Base-by-base conservation (phyloP, 176 grass and related monocot species). In the Triticum urartu region DNA sequence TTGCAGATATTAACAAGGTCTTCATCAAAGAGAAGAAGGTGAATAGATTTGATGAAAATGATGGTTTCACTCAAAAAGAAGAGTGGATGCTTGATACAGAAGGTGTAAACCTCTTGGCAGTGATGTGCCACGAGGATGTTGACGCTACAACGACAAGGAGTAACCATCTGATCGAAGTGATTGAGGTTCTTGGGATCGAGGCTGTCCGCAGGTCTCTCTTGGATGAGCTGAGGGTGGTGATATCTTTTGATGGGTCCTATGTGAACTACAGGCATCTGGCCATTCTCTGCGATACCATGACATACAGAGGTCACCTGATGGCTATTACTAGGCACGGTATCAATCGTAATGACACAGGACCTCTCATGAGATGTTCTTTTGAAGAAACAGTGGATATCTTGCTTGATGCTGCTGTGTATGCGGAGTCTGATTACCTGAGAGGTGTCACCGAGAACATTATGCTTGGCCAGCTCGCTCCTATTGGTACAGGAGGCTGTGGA, bases 61-160 rank as follows among this genome's bases (percentile, higher is more conserved):
- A 95, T 22, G 97, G 94, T 47, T 98, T 98, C 83, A 59, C 54
- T 59, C 54, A 20, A 59, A 92, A 89, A 88, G 43, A 90, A 18
- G 90, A 98, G 85, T 95, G 97, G 97, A 96, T 94, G 94, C 97
- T 98, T 82, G 97, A 98, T 80, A 96, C 97, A 33, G 97, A 98
- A 90, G 94, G 97, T 75, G 97, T 98, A 32, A 98, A 96, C 89
- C 87, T 98, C 4, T 94, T 98, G 86, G 92, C 94, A 11, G 94
- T 98, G 79, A 95, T 98, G 88, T 98, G 97, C 76, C 94, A 98
- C 17, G 97, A 98, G 48, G 94, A 94, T 87, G 94, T 96, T 72
- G 97, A 98, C 91, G 85, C 97, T 65, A 94, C 92, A 36, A 95
- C 94, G 76, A 95, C 97, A 77, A 96, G 89, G 68, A 98, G 97